Percentiles rank a stretch among this genome's conserved stretches.
phyloP scores from a whole-genome alignment of 192 early-diverging fungal genomes.

The Coemansia aciculifera region DNA sequence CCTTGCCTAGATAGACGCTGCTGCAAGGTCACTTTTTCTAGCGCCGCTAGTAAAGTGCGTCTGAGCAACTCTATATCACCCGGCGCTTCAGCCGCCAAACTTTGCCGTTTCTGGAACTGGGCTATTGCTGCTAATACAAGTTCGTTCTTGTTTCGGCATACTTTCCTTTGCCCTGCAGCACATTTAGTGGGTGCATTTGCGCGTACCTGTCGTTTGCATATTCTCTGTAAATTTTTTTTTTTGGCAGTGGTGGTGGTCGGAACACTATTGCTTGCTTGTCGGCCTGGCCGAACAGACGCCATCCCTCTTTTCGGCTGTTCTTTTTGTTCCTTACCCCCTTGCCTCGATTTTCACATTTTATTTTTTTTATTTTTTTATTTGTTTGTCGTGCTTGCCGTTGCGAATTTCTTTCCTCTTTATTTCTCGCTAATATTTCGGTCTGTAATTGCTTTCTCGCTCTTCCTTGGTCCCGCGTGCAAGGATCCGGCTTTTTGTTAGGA shows the following conservation, averaged over 20 bases:
- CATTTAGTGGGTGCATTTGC: slow-evolving; percentile 6
- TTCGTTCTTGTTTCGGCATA: not conserved
- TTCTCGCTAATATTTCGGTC: slow-evolving; percentile 1
- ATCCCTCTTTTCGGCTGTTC: slow-evolving; percentile 13
- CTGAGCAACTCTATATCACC: not conserved
- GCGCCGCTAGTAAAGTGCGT: not conserved
- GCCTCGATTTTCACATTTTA: slow-evolving; percentile 5
- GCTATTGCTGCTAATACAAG: not conserved
- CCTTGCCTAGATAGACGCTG: slow-evolving; percentile 2
- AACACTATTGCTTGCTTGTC: not conserved
- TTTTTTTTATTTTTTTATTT: slow-evolving; percentile 7
- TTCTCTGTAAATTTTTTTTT: not conserved
- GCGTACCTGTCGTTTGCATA: not conserved
- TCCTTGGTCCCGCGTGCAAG: slow-evolving; percentile 5
- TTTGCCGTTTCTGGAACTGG: not conserved
- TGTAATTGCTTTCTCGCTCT: not conserved
- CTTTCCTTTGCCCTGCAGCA: slow-evolving; percentile 1
- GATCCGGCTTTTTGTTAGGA: slow-evolving; percentile 4
- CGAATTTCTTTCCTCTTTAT: slow-evolving; percentile 10
- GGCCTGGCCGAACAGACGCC: not conserved
- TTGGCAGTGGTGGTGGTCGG: not conserved
- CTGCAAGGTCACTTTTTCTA: not conserved
- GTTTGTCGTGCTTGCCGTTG: slow-evolving; percentile 10
- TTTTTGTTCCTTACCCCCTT: slow-evolving; percentile 4
- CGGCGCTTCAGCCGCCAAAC: not conserved